A percentile compares a stretch with the other conserved stretches of the same genome.
These are phyloP conservation scores for Barbarea vulgaris DNA, from an alignment of 345 rosid species.

Conservation along the genomic window DNA sequence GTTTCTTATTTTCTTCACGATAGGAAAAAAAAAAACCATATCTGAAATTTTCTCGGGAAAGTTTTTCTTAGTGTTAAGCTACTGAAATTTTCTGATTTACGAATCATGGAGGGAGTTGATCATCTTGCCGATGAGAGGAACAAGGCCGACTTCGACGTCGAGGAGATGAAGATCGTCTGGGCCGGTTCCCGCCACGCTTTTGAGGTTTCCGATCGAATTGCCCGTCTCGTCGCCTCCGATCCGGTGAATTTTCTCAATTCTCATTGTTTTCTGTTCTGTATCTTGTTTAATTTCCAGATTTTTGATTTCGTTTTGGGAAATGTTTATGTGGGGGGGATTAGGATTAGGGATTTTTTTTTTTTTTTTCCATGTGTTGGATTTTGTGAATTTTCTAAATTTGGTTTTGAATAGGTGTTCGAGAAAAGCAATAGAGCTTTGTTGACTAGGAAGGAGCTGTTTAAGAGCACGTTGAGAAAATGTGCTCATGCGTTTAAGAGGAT, in stretches of 20 bases:
- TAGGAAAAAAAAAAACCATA: neutral
- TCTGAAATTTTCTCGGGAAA: slow-evolving; percentile 10
- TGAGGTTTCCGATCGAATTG: slow-evolving; percentile 79
- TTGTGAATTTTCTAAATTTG: neutral
- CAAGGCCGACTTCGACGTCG: slow-evolving; percentile 81
- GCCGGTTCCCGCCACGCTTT: slow-evolving; percentile 84
- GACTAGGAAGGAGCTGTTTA: slow-evolving; percentile 90
- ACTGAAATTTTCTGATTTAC: neutral
- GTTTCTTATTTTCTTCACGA: neutral
- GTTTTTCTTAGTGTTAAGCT: neutral
- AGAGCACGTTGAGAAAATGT: slow-evolving; percentile 80
- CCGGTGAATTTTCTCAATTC: slow-evolving; percentile 52
- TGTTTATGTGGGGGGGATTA: neutral
- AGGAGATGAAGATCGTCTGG: slow-evolving; percentile 95
- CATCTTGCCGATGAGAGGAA: slow-evolving; percentile 71
- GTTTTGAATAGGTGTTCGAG: slow-evolving; percentile 53
- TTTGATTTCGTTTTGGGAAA: neutral
- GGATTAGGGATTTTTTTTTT: slow-evolving; percentile 22
- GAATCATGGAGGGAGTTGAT: slow-evolving; percentile 60
- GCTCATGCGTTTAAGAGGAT: slow-evolving; percentile 88
- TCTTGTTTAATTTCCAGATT: neutral
- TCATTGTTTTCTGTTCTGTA: neutral
- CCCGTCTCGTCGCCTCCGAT: slow-evolving; percentile 92
- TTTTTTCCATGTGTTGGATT: slow-evolving; percentile 30
- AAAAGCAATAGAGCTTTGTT: slow-evolving; percentile 76